These are phyloP conservation scores for Stropharia rugosoannulata DNA, from an alignment of 768 basidiomycete genomes.

Conservation along the genomic window DNA sequence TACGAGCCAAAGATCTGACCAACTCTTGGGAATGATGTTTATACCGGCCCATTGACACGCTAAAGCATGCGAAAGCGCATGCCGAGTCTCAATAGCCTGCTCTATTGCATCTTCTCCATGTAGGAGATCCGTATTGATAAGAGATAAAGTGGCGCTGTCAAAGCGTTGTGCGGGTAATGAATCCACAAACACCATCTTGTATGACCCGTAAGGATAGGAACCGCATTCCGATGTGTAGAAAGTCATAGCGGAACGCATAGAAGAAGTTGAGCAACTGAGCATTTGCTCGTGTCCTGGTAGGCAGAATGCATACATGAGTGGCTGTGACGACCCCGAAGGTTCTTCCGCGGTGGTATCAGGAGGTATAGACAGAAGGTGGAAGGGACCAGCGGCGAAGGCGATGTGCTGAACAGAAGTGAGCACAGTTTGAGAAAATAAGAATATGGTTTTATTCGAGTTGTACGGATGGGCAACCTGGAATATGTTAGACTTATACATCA, in stretches of 20 bases:
- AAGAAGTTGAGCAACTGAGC: slow-evolving; percentile 67
- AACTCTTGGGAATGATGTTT: slow-evolving; percentile 90
- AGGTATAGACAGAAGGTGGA: slow-evolving; percentile 73
- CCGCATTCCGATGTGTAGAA: slow-evolving; percentile 92
- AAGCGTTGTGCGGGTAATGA: slow-evolving; percentile 80
- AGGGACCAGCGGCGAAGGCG: slow-evolving; percentile 94
- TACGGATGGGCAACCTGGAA: slow-evolving; percentile 87
- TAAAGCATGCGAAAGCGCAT: slow-evolving; percentile 81
- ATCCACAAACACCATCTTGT: slow-evolving; percentile 93
- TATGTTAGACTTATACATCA: background rate
- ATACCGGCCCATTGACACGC: slow-evolving; percentile 97
- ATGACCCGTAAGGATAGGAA: slow-evolving; percentile 94
- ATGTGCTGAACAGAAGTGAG: slow-evolving; percentile 96
- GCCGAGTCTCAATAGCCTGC: slow-evolving; percentile 88
- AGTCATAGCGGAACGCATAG: slow-evolving; percentile 86
- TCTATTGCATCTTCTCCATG: slow-evolving; percentile 90
- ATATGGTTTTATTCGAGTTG: slow-evolving; percentile 92
- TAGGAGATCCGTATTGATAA: slow-evolving; percentile 78
- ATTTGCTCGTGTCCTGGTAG: slow-evolving; percentile 83
- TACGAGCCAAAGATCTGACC: slow-evolving; percentile 96
- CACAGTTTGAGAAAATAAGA: slow-evolving; percentile 83
- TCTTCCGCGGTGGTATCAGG: slow-evolving; percentile 61
- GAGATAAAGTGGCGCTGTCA: slow-evolving; percentile 80
- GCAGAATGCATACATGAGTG: slow-evolving; percentile 88
- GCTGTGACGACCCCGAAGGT: slow-evolving; percentile 61